Evolutionary conservation across 331 rosid species (phyloP), one percentile per base, ranked within the genome.

Genomic region (Acacia concinna): DNA sequence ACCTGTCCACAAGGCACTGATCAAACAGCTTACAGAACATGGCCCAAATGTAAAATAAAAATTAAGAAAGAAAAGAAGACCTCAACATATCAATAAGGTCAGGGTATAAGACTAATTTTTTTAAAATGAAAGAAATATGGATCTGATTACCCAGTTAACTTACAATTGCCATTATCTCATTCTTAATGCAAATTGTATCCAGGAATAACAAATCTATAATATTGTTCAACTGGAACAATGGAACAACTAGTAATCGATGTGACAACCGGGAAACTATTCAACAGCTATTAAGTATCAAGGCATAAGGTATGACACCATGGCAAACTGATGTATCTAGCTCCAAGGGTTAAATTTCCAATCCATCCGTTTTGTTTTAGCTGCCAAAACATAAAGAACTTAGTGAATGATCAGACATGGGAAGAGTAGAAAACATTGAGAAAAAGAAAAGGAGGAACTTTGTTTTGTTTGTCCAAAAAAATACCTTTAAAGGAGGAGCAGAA

Each of bases 361-460:
- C 95, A 90, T 83, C 95, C 95, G 66, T 90, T 88, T 86, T 88
- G 95, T 82, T 90, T 90, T 54, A 90, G 92, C 92, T 90, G 91
- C 87, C 81, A 64, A 71, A 72, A 56, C 63, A 57, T 0, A 32
- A 57, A 59, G 38, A 28, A 60, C 21, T 60, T 60, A 1, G 67
- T 28, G 37, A 60, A 27, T 60, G 37, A 60, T 14, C 14, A 35
- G 14, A 35, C 1, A n/a, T 15, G 21, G 18, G 12, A 35, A 6
- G 21, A 14, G 21, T 27, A 78, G 28, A 2, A n/a, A 51, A 8
- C 13, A 49, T 18, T 12, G 28, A 21, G 27, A 63, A 43, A 78
- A 37, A 44, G 54, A 35, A 35, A 68, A 68, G 25, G 34, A 35
- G 9, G 31, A 74, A n/a, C 10, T 23, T 23, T 9, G 20, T 0